Evolutionary conservation across 352 stramenopile genomes (phyloP).

Genomic region (Globisporangium okanoganense): DNA sequence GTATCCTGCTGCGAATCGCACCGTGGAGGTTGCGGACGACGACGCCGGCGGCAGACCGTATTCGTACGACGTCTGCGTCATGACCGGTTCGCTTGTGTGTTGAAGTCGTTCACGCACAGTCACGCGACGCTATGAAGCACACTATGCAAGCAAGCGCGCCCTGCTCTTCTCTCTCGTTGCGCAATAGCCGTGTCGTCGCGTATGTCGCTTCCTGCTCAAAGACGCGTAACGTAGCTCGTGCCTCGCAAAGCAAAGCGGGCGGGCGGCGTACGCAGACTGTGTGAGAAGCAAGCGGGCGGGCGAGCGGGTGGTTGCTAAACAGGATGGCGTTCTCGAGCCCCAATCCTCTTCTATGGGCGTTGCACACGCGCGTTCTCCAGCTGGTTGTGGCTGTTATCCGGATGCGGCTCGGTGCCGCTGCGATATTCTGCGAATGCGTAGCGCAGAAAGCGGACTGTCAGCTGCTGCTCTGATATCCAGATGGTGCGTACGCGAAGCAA

Average conservation of each 20-base stretch:
- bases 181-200: neutral
- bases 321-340: neutral
- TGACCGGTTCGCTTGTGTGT: neutral
- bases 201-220: neutral
- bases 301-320: neutral
- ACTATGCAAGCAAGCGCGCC: neutral
- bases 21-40: neutral
- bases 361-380: neutral
- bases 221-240: neutral
- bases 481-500: neutral
- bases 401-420: neutral
- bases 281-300: neutral
- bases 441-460: neutral
- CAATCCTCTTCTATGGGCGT: neutral
- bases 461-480: neutral
- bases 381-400: neutral
- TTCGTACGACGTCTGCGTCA: constrained; percentile 17
- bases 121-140: neutral
- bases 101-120: neutral
- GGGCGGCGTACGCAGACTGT: neutral
- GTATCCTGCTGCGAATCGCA: neutral
- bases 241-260: neutral
- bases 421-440: neutral
- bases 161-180: neutral
- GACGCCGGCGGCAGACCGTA: neutral